Conservation (phyloP, 208 protist genomes). For the Endotrypanum monterogeii region DNA sequence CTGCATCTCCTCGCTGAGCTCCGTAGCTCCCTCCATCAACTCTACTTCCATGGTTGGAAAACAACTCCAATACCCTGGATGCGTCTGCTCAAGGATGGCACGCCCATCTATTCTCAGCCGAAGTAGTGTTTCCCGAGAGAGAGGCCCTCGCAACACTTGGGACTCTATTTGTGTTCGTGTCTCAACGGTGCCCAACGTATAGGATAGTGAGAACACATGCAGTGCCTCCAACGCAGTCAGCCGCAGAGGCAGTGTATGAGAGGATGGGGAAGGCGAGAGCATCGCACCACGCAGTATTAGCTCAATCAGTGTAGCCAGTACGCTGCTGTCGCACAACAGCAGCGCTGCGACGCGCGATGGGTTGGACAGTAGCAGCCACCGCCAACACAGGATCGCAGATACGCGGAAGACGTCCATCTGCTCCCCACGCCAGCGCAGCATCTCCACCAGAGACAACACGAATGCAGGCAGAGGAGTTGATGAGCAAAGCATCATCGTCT, state of each 20-base stretch:
- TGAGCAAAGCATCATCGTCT: not conserved
- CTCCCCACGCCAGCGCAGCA: constrained; percentile 29
- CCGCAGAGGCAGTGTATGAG: constrained; percentile 7
- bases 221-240: constrained; percentile 24
- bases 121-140: constrained; percentile 35
- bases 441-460: constrained; percentile 22
- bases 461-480: not conserved
- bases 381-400: constrained; percentile 46
- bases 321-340: constrained; percentile 20
- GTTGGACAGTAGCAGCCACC: constrained; percentile 53
- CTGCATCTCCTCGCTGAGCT: constrained; percentile 26
- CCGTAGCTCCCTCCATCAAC: constrained; percentile 10
- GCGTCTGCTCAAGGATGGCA: constrained; percentile 13
- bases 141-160: constrained; percentile 20
- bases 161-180: constrained; percentile 31
- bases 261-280: not conserved
- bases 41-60: constrained; percentile 42
- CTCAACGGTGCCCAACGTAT: constrained; percentile 35
- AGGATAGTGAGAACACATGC: constrained; percentile 21
- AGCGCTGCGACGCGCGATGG: constrained; percentile 23
- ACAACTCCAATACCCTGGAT: constrained; percentile 34
- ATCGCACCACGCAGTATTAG: constrained; percentile 27
- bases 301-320: constrained; percentile 36
- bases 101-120: constrained; percentile 22
- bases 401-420: constrained; percentile 35